Percentiles rank a stretch among this genome's conserved stretches.
Evolutionary conservation across 306 rosid genomes (phyloP).

Genomic region (Geum urbanum): DNA sequence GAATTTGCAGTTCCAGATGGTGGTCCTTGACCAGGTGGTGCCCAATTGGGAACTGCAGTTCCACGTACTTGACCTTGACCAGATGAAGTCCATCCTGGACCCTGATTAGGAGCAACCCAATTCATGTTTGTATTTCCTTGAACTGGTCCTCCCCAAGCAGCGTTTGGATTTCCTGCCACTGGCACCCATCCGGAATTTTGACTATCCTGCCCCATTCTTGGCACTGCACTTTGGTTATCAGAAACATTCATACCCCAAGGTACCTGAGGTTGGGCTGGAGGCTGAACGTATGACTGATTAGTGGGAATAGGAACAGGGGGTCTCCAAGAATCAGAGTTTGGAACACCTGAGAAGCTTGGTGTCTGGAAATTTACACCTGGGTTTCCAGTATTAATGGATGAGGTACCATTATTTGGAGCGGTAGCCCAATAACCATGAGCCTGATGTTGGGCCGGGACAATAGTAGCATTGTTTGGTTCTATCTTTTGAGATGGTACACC

Average conservation of each 20-base stretch:
- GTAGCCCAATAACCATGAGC: conserved; percentile 63
- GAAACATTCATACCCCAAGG: conserved; percentile 59
- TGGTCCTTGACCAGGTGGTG: conserved; percentile 53
- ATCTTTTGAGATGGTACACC: conserved; percentile 42
- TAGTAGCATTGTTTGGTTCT: conserved; percentile 49
- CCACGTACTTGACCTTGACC: conserved; percentile 53
- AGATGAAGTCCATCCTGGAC: conserved; percentile 57
- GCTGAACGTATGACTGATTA: conserved; percentile 51
- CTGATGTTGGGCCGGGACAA: conserved; percentile 50
- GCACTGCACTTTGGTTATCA: conserved; percentile 42
- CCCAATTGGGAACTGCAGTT: conserved; percentile 71
- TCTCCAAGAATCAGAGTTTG: conserved; percentile 66
- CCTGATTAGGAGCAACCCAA: conserved; percentile 55
- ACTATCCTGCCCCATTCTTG: conserved; percentile 35
- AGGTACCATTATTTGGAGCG: conserved; percentile 38
- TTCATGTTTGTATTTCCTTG: conserved; percentile 55
- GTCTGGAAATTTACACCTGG: conserved; percentile 42
- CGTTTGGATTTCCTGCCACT: conserved; percentile 61
- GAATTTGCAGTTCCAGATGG: conserved; percentile 40
- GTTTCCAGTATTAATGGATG: conserved; percentile 47
- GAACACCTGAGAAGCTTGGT: conserved; percentile 38
- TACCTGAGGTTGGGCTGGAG: conserved; percentile 46
- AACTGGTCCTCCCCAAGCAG: conserved; percentile 54
- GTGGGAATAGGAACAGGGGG: conserved; percentile 39
- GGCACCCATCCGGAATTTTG: conserved; percentile 51